These are phyloP conservation scores for Begonia masoniana DNA, from an alignment of 306 rosid genomes.

Conservation along the genomic window DNA sequence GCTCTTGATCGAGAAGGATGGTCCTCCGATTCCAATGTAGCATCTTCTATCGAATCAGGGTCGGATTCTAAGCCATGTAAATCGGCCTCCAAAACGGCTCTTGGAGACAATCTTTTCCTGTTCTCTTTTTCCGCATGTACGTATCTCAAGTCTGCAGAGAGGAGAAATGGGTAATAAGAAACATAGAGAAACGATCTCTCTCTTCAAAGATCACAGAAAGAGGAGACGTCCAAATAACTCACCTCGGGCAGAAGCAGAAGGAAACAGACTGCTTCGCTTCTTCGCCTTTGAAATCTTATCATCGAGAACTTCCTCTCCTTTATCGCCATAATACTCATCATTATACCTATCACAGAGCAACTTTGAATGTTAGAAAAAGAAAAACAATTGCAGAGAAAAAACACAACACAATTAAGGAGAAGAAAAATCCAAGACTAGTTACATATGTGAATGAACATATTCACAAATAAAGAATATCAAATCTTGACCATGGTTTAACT, in stretches of 20 bases:
- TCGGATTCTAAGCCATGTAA: slow-evolving; percentile 19
- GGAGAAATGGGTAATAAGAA: not conserved
- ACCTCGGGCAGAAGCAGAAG: slow-evolving; percentile 44
- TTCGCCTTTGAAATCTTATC: slow-evolving; percentile 3
- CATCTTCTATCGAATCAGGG: slow-evolving; percentile 10
- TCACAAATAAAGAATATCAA: too few species aligned
- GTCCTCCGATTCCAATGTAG: slow-evolving; percentile 10
- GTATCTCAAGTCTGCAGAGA: slow-evolving; percentile 45
- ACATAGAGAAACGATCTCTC: too few species aligned
- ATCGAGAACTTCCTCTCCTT: slow-evolving; percentile 9
- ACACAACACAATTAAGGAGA: too few species aligned
- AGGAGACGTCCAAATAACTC: slow-evolving; percentile 2
- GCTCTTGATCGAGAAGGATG: slow-evolving; percentile 21
- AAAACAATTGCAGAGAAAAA: not conserved
- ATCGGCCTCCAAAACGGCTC: slow-evolving; percentile 66
- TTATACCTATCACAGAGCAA: slow-evolving; percentile 18
- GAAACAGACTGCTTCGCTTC: slow-evolving; percentile 9
- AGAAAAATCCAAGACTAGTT: too few species aligned
- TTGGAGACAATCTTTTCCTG: slow-evolving; percentile 47
- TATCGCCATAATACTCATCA: slow-evolving; percentile 5
- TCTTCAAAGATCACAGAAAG: not conserved
- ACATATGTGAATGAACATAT: too few species aligned
- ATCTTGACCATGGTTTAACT: too few species aligned
- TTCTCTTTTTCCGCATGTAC: slow-evolving; percentile 56
- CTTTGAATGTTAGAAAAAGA: not conserved